Conservation (phyloP, 768 basidiomycete genomes). For the Trametes meyenii region DNA sequence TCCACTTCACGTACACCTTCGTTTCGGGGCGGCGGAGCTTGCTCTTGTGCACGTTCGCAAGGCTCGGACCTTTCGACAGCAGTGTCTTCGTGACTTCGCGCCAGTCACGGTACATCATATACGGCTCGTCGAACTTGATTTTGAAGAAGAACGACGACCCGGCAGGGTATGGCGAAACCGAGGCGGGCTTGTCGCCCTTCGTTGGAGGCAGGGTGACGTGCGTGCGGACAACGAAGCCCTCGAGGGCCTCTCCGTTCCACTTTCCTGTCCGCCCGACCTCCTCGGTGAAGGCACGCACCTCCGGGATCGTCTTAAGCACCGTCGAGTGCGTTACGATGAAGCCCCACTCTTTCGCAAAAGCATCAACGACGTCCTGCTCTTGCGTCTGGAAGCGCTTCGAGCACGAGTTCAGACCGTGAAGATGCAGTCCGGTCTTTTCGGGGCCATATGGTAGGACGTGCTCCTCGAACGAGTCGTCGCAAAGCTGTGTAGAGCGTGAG, state of each 20-base stretch:
- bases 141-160: constrained; percentile 98
- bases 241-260: constrained; percentile 85
- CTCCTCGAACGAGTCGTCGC: constrained; percentile 96
- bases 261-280: constrained; percentile 65
- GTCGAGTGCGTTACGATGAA: constrained; percentile 78
- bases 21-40: constrained; percentile 83
- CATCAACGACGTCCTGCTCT: constrained; percentile 64
- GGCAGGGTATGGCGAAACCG: constrained; percentile 66
- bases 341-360: constrained; percentile 88
- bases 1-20: constrained; percentile 80
- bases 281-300: constrained; percentile 75
- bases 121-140: constrained; percentile 98
- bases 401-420: constrained; percentile 87
- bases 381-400: constrained; percentile 71
- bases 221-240: constrained; percentile 94
- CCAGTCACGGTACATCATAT: constrained; percentile 99
- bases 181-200: constrained; percentile 32
- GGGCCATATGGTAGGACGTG: constrained; percentile 86
- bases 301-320: constrained; percentile 58
- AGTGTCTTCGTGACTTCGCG: constrained; percentile 87
- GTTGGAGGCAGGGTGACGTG: constrained; percentile 52
- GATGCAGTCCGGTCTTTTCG: constrained; percentile 85
- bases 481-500: constrained; percentile 58
- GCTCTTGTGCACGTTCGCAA: constrained; percentile 53
- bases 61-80: constrained; percentile 44